A percentile compares a stretch with the other conserved stretches of the same genome.
phyloP scores from a whole-genome alignment of 345 rosid genomes.

The Brassica carinata region DNA sequence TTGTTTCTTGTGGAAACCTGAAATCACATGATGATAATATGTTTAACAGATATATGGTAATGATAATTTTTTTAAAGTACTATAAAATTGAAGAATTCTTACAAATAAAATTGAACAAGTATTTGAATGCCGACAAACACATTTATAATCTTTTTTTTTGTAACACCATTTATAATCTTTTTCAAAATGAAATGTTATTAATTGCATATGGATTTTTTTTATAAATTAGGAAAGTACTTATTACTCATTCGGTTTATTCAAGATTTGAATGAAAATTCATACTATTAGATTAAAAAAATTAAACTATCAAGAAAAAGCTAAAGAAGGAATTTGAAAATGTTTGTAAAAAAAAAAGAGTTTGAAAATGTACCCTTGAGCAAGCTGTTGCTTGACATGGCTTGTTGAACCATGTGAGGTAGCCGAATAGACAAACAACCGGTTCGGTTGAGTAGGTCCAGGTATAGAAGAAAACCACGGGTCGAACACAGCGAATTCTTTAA shows the following conservation, averaged over 20 bases:
- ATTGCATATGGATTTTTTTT: background rate
- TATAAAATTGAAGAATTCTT: no score
- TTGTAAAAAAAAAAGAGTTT: background rate
- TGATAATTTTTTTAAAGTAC: background rate
- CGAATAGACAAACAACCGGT: constrained; percentile 83
- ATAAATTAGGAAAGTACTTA: background rate
- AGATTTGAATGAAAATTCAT: background rate
- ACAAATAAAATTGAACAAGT: background rate
- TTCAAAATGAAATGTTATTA: background rate
- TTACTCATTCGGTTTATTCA: background rate
- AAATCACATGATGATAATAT: background rate
- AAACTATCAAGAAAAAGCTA: background rate
- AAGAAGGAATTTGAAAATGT: background rate
- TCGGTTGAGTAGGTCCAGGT: constrained; percentile 98
- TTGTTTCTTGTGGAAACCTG: constrained; percentile 78
- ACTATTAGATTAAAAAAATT: background rate
- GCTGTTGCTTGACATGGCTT: constrained; percentile 73
- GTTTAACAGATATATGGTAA: background rate
- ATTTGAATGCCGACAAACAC: background rate
- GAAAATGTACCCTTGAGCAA: constrained; percentile 59
- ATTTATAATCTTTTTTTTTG: no score
- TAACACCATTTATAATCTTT: background rate
- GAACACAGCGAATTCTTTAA: constrained; percentile 75
- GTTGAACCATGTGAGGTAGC: constrained; percentile 97
- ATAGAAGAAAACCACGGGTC: constrained; percentile 96